A percentile compares a stretch with the other conserved stretches of the same genome.
Conservation (phyloP, 306 rosid species). For the Crataegus laevigata region DNA sequence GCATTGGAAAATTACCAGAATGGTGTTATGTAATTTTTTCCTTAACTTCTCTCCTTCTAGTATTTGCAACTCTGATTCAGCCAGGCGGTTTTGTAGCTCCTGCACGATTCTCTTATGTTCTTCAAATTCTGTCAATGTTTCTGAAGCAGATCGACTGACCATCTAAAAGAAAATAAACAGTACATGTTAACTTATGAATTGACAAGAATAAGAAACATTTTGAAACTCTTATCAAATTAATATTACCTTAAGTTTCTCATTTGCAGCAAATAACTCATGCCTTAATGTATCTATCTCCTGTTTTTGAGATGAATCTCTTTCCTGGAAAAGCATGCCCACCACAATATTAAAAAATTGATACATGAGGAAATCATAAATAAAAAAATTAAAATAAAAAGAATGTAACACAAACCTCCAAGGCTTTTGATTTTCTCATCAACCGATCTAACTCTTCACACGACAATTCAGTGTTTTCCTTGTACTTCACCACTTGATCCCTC, state of each 20-base stretch:
- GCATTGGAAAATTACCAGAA: slow-evolving; percentile 43
- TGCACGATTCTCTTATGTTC: slow-evolving; percentile 42
- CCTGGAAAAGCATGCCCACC: slow-evolving; percentile 32
- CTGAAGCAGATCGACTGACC: slow-evolving; percentile 55
- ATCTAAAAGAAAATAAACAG: slow-evolving; percentile 28
- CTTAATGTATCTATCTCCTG: slow-evolving; percentile 45
- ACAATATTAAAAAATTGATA: slow-evolving; percentile 5
- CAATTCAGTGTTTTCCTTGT: slow-evolving; percentile 34
- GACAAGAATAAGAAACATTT: neutral
- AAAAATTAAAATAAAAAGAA: neutral
- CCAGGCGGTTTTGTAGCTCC: slow-evolving; percentile 54
- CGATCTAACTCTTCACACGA: slow-evolving; percentile 52
- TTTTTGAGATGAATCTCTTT: slow-evolving; percentile 65
- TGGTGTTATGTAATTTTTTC: slow-evolving; percentile 78
- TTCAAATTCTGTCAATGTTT: slow-evolving; percentile 49
- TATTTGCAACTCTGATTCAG: slow-evolving; percentile 59
- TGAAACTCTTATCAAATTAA: neutral
- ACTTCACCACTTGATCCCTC: slow-evolving; percentile 44
- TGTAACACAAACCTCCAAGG: slow-evolving; percentile 54
- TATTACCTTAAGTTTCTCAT: slow-evolving; percentile 62
- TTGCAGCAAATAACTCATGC: slow-evolving; percentile 49
- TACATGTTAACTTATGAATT: neutral
- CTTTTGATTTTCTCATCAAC: slow-evolving; percentile 45
- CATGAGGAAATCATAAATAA: neutral
- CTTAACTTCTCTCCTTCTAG: slow-evolving; percentile 74